Evolutionary conservation across 2,329 filamentous ascomycete species (phyloP), one percentile per base, ranked within the genome.

Genomic region (Talaromyces albobiverticillius): DNA sequence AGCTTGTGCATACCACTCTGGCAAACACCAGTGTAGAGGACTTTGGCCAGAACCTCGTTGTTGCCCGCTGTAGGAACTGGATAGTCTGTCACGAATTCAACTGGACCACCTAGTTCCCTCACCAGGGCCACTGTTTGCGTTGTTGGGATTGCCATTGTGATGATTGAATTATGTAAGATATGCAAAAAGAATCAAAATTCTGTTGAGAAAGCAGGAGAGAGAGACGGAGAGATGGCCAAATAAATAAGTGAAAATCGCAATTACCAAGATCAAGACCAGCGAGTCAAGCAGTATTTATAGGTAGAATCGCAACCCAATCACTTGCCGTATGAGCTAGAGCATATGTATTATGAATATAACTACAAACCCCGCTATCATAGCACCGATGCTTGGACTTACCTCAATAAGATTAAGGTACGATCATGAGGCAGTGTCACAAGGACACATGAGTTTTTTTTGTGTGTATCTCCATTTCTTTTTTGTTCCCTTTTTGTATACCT

Each of bases 11-110:
- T 56, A 74, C 73, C 73, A 56, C 72, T 76, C 52, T 76, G 74
- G 42, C 74, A 77, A 25, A 77, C 73, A 1, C 75, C 75, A 0
- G 67, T 73, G 55, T 76, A 77, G 25, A 77, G 67, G 2, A 77
- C 71, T 51, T 76, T 72, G 23, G 74, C 75, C 10, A 76, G 60
- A 13, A 77, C 72, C 63, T 77, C 75, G 46, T 76, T 71, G 20
- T 64, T 59, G 4, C 68, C 64, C 0, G 72, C 71, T 2, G 54
- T 62, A 23, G 70, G 68, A 13, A 77, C 74, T 6, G 74, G 74
- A 51, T 77, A 76, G 47, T 72, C 65, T 29, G 69, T 60, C 34
- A 68, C 64, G 55, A 75, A 73, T 46, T 75, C 69, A 22, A 76
- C 71, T 6, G 64, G 60, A 8, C 69, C 71, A 14, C 73, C 73